Evolutionary conservation across 805 yeast genomes (phyloP).

Genomic region (Isabelozyma rhagii): DNA sequence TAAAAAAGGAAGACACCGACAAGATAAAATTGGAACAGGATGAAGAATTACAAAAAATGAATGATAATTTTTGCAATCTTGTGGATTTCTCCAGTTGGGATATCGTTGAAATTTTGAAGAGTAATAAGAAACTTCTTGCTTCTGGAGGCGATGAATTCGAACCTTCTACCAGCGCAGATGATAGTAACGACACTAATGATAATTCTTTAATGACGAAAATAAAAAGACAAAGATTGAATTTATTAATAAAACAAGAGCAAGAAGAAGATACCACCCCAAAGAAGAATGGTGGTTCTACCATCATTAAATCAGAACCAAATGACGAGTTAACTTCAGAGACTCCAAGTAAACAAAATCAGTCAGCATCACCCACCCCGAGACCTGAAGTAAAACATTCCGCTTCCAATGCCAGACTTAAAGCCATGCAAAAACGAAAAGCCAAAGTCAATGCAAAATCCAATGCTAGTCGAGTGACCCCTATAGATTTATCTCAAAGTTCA

Average conservation of each 20-base stretch:
- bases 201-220: conserved; percentile 44
- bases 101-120: conserved; percentile 44
- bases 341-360: conserved; percentile 4
- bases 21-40: conserved; percentile 40
- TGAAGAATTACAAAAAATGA: conserved; percentile 37
- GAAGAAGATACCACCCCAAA: conserved; percentile 2
- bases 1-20: conserved; percentile 23
- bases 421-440: conserved; percentile 91
- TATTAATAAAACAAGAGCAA: conserved; percentile 19
- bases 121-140: conserved; percentile 59
- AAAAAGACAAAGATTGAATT: conserved; percentile 47
- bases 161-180: conserved; percentile 7
- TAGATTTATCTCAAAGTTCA: conserved; percentile 71
- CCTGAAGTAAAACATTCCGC: conserved; percentile 19
- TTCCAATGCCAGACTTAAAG: conserved; percentile 76
- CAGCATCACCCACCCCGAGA: conserved; percentile 9
- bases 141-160: conserved; percentile 49
- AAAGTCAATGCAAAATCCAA: conserved; percentile 61
- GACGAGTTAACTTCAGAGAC: neutral
- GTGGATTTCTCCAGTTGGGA: conserved; percentile 51
- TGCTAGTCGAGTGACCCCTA: conserved; percentile 44
- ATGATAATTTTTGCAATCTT: conserved; percentile 39
- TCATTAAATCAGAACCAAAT: conserved; percentile 3
- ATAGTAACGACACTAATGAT: conserved; percentile 7
- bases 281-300: conserved; percentile 1